Conservation (phyloP, 2,329 filamentous ascomycete species). For the Fusarium clavum region DNA sequence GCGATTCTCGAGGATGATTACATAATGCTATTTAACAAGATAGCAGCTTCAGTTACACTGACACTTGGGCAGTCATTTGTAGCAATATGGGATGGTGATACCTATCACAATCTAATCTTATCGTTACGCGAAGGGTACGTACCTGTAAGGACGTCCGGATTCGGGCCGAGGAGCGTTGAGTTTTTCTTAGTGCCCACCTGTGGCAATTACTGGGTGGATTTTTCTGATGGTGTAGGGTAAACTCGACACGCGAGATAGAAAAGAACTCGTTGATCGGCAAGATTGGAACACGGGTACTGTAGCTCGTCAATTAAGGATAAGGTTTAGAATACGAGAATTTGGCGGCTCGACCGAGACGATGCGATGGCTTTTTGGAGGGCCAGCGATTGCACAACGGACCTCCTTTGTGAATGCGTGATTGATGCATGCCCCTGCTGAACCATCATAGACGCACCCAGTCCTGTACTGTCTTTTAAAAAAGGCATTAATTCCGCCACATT, state of each 20-base stretch:
- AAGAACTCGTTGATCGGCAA: background rate
- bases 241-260: background rate
- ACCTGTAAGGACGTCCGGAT: rapidly evolving
- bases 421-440: too few relatives aligned
- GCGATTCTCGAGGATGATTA: too few relatives aligned
- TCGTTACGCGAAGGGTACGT: background rate
- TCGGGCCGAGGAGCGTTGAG: background rate
- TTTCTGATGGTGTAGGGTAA: background rate
- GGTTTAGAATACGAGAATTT: background rate
- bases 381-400: background rate
- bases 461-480: background rate
- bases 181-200: background rate
- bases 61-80: too few relatives aligned
- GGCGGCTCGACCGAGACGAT: background rate
- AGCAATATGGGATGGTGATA: background rate
- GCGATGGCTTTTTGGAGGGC: background rate
- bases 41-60: too few relatives aligned
- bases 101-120: too few relatives aligned
- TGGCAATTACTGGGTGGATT: background rate
- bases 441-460: too few relatives aligned
- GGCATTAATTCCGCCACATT: background rate
- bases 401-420: too few relatives aligned
- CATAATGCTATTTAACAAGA: too few relatives aligned
- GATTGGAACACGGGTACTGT: background rate
- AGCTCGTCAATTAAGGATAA: background rate